Percentiles rank a stretch among this genome's conserved stretches.
Conservation (phyloP, 306 rosid genomes). For the Citrullus amarus region DNA sequence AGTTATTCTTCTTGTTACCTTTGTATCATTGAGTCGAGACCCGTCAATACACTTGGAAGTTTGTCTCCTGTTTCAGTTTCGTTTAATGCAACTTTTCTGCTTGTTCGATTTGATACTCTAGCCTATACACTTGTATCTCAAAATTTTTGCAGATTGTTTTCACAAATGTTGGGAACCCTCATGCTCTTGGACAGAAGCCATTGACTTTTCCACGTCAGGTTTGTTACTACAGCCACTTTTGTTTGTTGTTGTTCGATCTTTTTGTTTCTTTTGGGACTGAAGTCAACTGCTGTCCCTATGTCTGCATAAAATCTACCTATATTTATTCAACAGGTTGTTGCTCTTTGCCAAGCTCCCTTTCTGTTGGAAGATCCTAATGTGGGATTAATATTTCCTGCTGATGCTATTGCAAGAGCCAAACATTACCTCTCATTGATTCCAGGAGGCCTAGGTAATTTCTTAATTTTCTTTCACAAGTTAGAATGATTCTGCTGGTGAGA, state of each 20-base stretch:
- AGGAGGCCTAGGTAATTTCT: constrained; percentile 84
- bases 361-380: constrained; percentile 89
- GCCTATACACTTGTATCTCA: not conserved
- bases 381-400: constrained; percentile 90
- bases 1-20: not conserved
- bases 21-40: not conserved
- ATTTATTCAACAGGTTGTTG: constrained; percentile 62
- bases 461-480: not conserved
- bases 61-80: not conserved
- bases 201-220: constrained; percentile 99
- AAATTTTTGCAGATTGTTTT: constrained; percentile 66
- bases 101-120: not conserved
- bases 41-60: not conserved
- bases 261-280: not conserved
- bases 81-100: not conserved
- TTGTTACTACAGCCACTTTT: constrained; percentile 10
- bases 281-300: not conserved
- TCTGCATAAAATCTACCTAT: not conserved
- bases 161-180: constrained; percentile 98
- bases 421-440: constrained; percentile 66
- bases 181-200: constrained; percentile 97
- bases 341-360: constrained; percentile 98
- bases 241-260: not conserved
- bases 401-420: constrained; percentile 92
- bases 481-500: not conserved